Evolutionary conservation across 2,329 filamentous ascomycete species (phyloP), one percentile per base, ranked within the genome.

Genomic region (Cryoendolithus antarcticus): DNA sequence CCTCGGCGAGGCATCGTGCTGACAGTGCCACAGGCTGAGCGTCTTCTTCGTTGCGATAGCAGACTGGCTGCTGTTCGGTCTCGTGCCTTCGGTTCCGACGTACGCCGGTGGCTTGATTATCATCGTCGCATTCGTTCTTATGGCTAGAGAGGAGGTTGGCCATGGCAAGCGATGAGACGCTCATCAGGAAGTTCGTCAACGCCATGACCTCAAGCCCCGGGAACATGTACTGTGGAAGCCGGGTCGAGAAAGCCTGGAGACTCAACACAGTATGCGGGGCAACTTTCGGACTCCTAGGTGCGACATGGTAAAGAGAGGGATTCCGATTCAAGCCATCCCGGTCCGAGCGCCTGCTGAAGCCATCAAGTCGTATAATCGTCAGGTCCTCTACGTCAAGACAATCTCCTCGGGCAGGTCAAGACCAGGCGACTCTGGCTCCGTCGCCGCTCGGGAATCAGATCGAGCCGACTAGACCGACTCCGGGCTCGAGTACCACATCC

Each of bases 21-120:
- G 30, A 49, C 36, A 4, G n/a, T 27, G 5, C 4, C 6, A 30
- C 36, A 49, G 47, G 8, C 37, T 58, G 32, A 51, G 48, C 35
- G 53, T 57, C 11, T 56, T 56, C 47, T 54, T 54, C 42, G 53
- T 56, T 4, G 53, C 54, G 21, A 34, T 58, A 9, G 51, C 52
- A n/a, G 55, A 58, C 38, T 56, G 54, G 54, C 19, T 57, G n/a
- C 38, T 57, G 27, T 58, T 54, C 41, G 53, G 46, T 15, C 38
- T 57, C 4, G 45, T 35, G 12, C 55, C 55, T 9, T 52, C 49
- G 1, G 19, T 50, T 4, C 50, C 54, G 4, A 57, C 55, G 3
- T 58, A 57, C 32, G 44, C 49, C 9, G 55, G 55, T 15, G 55
- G 55, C 4, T 46, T 36, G 9, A 4, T 56, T 31, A 55, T 58